Evolutionary conservation across 1,139 yeast species (phyloP), one percentile per base, ranked within the genome.

Genomic region (Eremothecium cymbalariae): DNA sequence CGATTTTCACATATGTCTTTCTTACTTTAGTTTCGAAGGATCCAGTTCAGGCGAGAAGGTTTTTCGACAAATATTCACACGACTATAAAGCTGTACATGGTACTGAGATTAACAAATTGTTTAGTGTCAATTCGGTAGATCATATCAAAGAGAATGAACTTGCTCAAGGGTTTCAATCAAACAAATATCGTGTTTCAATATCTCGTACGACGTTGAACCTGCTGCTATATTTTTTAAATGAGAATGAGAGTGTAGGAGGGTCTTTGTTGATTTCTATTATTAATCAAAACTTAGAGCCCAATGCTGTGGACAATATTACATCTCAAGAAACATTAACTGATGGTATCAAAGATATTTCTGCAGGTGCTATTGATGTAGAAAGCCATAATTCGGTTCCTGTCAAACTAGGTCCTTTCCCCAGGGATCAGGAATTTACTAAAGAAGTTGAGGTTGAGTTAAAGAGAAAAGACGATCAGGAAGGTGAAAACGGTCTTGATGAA

Each of bases 181-280:
- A 81, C 61, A 80, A 82, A 53, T 90, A 86, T 59, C 68, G 75
- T 37, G 67, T 90, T 16, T 71, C 75, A 31, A 77, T 90, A 28
- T 81, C 95, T 9, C 78, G 83, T 44, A 86, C 96, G 1, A 76
- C 95, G 3, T 70, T 90, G 51, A 93, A 86, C 53, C 64, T 90
- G 46, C 68, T 90, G 46, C 65, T 93, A 34, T 84, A 84, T 56
- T 90, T 86, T 49, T 63, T 93, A 39, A 94, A 85, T 55, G 97
- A 90, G 53, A 84, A 85, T 53, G 97, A 86, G 59, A 82, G 84
- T 6, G 79, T 79, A 35, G 97, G 97, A 24, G 98, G 98, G 3
- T 81, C 93, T 3, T 72, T 88, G 30, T 67, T 88, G 37, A 84
- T 90, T 37, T 68, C 95, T 46, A 71, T 86, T 36, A 77, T 93